These are phyloP conservation scores for Arthroderma sp. DNA, from an alignment of 2,329 filamentous ascomycete species.

Conservation along the genomic window DNA sequence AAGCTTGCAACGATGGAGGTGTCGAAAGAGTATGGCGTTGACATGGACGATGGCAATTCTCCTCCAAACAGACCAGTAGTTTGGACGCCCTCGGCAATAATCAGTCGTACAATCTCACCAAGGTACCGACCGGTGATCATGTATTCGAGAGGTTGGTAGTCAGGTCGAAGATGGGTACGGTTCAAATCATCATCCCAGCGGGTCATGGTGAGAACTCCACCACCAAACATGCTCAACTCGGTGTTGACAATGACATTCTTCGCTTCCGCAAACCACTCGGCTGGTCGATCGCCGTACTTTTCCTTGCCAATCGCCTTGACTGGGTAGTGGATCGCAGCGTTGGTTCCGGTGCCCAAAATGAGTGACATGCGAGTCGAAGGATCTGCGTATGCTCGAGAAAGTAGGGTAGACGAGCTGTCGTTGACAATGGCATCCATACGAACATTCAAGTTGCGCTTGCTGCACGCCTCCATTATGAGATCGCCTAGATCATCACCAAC, in stretches of 20 bases:
- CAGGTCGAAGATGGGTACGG: conserved; percentile 41
- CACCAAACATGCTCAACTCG: conserved; percentile 54
- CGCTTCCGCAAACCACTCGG: conserved; percentile 43
- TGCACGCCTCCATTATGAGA: conserved; percentile 47
- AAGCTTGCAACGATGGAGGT: conserved; percentile 46
- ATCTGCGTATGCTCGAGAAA: conserved; percentile 50
- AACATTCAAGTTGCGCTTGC: conserved; percentile 41
- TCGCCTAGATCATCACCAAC: conserved; percentile 47
- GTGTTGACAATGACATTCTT: conserved; percentile 51
- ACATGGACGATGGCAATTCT: conserved; percentile 40
- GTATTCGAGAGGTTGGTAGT: conserved; percentile 54
- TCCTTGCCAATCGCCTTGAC: conserved; percentile 38
- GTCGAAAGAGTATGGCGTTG: conserved; percentile 46
- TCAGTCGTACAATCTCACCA: conserved; percentile 49
- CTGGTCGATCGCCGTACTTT: conserved; percentile 44
- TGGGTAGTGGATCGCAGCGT: conserved; percentile 50
- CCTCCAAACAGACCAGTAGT: conserved; percentile 44
- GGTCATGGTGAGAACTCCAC: conserved; percentile 44
- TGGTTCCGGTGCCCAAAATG: conserved; percentile 52
- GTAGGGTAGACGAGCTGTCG: conserved; percentile 47
- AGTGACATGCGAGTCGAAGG: conserved; percentile 48
- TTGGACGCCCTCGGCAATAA: conserved; percentile 46
- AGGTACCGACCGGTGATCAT: conserved; percentile 51
- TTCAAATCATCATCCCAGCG: conserved; percentile 51
- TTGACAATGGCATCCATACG: conserved; percentile 51